These are phyloP conservation scores for Skeletonema costatum DNA, from an alignment of 108 stramenopile genomes.

Conservation along the genomic window DNA sequence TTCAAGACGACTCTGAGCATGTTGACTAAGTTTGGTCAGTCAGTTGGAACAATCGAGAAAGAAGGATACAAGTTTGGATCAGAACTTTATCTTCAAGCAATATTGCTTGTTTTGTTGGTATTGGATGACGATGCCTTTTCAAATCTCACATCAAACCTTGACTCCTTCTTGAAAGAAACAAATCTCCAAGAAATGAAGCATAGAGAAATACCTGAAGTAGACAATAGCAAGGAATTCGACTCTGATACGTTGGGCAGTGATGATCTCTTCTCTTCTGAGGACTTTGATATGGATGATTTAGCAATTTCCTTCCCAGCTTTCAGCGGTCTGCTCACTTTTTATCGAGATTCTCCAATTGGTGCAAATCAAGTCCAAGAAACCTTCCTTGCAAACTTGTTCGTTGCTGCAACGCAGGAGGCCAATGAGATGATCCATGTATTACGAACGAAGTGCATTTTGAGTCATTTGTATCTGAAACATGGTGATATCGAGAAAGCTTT, in stretches of 20 bases:
- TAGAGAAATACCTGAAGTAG: neutral
- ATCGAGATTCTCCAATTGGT: constrained; percentile 23
- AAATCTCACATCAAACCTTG: constrained; percentile 15
- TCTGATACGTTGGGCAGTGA: constrained; percentile 4
- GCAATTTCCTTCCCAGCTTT: constrained; percentile 28
- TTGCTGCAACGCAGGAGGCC: constrained; percentile 26
- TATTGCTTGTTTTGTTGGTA: constrained; percentile 19
- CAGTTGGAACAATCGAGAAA: constrained; percentile 29
- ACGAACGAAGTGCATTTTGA: constrained; percentile 26
- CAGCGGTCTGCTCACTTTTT: constrained; percentile 28
- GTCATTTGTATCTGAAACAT: constrained; percentile 32
- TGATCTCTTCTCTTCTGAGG: neutral
- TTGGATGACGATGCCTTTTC: constrained; percentile 23
- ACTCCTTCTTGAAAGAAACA: constrained; percentile 7
- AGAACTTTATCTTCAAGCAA: constrained; percentile 23
- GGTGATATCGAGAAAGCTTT: constrained; percentile 17
- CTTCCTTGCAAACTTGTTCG: constrained; percentile 32
- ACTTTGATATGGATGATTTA: constrained; percentile 27
- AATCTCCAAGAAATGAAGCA: constrained; percentile 4
- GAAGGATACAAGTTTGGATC: constrained; percentile 30
- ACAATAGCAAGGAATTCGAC: neutral
- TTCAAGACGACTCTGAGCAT: constrained; percentile 18
- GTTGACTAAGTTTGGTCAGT: constrained; percentile 32
- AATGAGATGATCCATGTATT: constrained; percentile 24
- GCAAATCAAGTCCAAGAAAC: constrained; percentile 29